phyloP scores from a whole-genome alignment of 495 filamentous ascomycete genomes.

The Platismatia glauca region DNA sequence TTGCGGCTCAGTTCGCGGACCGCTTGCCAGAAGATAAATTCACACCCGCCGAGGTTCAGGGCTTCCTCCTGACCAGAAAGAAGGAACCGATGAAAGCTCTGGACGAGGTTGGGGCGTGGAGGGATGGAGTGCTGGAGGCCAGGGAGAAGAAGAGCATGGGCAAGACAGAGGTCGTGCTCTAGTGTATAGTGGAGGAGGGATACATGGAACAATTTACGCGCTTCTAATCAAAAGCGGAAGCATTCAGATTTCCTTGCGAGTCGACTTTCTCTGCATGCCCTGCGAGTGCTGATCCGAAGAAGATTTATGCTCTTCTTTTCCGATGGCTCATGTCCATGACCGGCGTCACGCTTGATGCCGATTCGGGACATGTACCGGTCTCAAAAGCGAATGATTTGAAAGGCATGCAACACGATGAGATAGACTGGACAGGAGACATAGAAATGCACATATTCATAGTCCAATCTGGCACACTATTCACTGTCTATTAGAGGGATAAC shows the following conservation, averaged over 20 bases:
- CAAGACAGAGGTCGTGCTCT: background rate
- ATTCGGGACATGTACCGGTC: background rate
- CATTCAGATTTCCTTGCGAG: too few species aligned
- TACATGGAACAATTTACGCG: background rate
- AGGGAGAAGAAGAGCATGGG: slow-evolving; percentile 32
- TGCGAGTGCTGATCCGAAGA: background rate
- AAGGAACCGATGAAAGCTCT: slow-evolving; percentile 49
- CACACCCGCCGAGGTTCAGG: slow-evolving; percentile 62
- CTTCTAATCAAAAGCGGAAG: background rate
- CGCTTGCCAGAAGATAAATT: slow-evolving; percentile 48
- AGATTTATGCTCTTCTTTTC: background rate
- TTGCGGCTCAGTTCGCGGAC: slow-evolving; percentile 51
- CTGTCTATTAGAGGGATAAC: background rate
- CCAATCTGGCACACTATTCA: background rate
- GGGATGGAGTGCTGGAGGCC: slow-evolving; percentile 36
- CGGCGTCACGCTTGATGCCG: background rate
- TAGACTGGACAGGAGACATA: background rate
- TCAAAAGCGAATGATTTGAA: background rate
- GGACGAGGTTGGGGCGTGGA: slow-evolving; percentile 48
- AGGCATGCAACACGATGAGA: background rate
- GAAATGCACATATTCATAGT: background rate
- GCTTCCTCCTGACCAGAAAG: slow-evolving; percentile 49
- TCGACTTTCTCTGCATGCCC: background rate
- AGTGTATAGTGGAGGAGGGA: background rate
- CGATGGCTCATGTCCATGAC: background rate